Conservation (phyloP, 345 rosid genomes). For the Corchorus olitorius region DNA sequence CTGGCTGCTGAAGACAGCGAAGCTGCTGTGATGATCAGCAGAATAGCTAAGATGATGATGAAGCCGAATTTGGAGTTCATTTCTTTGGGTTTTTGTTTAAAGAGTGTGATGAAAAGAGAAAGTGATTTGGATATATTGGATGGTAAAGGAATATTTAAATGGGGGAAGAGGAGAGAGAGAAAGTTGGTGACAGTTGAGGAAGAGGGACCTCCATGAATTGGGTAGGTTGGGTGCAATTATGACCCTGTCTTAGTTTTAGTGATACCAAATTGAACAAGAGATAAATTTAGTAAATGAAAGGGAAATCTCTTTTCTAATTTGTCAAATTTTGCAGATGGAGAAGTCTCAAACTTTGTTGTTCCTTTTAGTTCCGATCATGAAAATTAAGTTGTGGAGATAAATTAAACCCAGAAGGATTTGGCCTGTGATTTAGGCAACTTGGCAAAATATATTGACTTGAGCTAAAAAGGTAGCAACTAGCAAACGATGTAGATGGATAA, state of each 20-base stretch:
- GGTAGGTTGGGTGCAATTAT: slow-evolving; percentile 42
- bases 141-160: not conserved
- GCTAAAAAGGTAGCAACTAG: not conserved
- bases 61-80: slow-evolving; percentile 39
- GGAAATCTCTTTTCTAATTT: no score
- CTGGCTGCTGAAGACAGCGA: slow-evolving; percentile 41
- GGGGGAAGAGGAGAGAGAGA: slow-evolving; percentile 21
- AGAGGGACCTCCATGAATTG: slow-evolving; percentile 21
- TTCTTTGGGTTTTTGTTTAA: not conserved
- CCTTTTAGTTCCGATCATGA: not conserved
- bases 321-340: no score
- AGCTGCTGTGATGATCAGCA: slow-evolving; percentile 33
- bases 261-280: not conserved
- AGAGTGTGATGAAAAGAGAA: not conserved
- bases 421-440: slow-evolving; percentile 2
- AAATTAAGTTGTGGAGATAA: no score
- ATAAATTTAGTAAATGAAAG: no score
- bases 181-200: slow-evolving; percentile 43
- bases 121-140: not conserved
- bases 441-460: not conserved
- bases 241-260: slow-evolving; percentile 14
- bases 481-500: not conserved
- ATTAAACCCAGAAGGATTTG: not conserved
- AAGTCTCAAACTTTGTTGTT: no score
- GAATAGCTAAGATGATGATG: slow-evolving; percentile 28